Evolutionary conservation across 176 grass and related monocot genomes (phyloP).

Genomic region (Elymus sibiricus): DNA sequence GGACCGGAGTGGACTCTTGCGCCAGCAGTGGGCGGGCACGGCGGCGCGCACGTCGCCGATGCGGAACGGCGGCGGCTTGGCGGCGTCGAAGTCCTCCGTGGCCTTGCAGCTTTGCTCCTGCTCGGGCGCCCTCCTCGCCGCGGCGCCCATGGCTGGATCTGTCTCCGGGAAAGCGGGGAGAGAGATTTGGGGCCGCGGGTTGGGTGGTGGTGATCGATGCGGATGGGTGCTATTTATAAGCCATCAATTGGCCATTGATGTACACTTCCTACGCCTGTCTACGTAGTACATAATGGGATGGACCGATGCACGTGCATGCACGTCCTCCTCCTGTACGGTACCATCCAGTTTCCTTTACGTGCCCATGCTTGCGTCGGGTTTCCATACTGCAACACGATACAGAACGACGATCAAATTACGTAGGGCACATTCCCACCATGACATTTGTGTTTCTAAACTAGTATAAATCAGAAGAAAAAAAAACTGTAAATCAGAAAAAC

Average conservation of each 20-base stretch:
- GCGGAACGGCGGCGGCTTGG: slow-evolving; percentile 75
- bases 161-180: neutral
- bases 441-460: too few species aligned
- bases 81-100: slow-evolving; percentile 52
- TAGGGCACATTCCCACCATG: too few species aligned
- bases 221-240: neutral
- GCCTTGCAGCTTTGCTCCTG: slow-evolving; percentile 34
- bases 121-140: neutral
- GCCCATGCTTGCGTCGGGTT: neutral
- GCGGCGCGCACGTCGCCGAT: slow-evolving; percentile 80
- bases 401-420: neutral
- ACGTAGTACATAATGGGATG: neutral
- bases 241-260: neutral
- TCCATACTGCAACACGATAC: neutral
- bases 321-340: neutral
- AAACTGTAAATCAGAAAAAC: too few species aligned
- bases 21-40: slow-evolving; percentile 72
- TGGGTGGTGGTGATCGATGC: neutral
- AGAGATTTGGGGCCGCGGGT: slow-evolving; percentile 7
- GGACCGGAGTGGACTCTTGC: slow-evolving; percentile 57
- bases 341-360: neutral
- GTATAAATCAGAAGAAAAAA: too few species aligned
- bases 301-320: slow-evolving; percentile 6
- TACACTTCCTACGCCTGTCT: neutral
- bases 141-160: slow-evolving; percentile 5